Conservation (phyloP, 2,329 filamentous ascomycete species). For the Cadophora luteo-olivacea region DNA sequence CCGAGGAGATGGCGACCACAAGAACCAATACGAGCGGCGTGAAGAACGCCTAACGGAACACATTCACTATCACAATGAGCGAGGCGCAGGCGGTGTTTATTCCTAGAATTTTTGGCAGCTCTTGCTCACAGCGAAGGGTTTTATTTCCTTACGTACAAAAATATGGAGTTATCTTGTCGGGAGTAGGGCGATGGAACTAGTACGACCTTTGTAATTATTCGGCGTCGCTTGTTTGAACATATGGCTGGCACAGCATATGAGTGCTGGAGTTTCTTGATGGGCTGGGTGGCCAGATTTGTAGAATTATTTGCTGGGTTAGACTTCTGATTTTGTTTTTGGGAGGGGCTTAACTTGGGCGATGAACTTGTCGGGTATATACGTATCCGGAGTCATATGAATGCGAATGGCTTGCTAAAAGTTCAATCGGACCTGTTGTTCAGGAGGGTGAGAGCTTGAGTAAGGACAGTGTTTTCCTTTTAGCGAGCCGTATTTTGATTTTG, state of each 20-base stretch:
- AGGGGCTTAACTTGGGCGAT: background rate
- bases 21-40: background rate
- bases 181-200: background rate
- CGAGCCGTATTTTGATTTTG: no score
- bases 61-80: background rate
- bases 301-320: background rate
- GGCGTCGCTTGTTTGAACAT: background rate
- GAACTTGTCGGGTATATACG: no score
- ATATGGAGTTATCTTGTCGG: background rate
- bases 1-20: background rate
- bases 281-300: background rate
- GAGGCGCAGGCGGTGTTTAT: constrained; percentile 12
- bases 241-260: background rate
- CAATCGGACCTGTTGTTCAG: background rate
- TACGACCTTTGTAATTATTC: constrained; percentile 4
- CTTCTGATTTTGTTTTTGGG: background rate
- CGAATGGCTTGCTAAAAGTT: no score
- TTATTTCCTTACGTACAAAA: background rate
- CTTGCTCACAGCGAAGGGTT: background rate
- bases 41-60: constrained; percentile 2
- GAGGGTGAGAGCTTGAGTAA: background rate
- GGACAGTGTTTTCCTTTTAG: no score
- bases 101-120: background rate
- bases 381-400: no score
- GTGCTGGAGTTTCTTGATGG: background rate